Base-by-base conservation (phyloP, 768 basidiomycete genomes). In the Agaricus blazei region DNA sequence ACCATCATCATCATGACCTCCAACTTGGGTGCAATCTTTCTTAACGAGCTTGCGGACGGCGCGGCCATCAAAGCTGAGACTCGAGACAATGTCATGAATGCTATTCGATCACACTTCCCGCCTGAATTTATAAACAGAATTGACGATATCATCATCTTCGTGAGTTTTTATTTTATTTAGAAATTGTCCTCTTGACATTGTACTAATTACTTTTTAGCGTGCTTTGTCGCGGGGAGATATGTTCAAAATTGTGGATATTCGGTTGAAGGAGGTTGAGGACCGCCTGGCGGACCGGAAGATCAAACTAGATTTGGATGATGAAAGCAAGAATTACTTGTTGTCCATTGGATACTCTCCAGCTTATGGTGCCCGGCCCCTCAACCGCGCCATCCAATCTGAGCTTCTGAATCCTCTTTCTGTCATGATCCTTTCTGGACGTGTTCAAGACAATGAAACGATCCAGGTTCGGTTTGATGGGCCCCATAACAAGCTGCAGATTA, bases 1-100 rank as follows among this genome's bases (percentile, higher is more conserved):
- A 91, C 92, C 1, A 90, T 96, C 65, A 92, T 96, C 67, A 89
- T 94, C 70, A 89, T 96, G 84, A 96, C 94, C 3, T 93, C 90
- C 48, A 98, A 98, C 66, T 78, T 96, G 19, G 94, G 91, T 43
- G 88, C 90, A 4, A 75, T 77, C 23, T 88, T 80, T 70, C 75
- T 92, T 46, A 83, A 88, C 54, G 90, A 91, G 48, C 80, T 87
- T 75, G 79, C 78, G 3, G 83, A 86, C 57, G 90, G 90, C 3
- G 54, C 54, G 2, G 75, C 82, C 0, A 83, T 96, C 49, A 82
- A 73, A 19, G 65, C 79, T 0, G 70, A 77, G 48, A 87, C 88
- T 4, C 78, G 75, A 57, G 66, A 78, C 34, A 69, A 88, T 48
- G 93, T 98, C 46, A 84, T 91, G 81, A 76, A 78, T 55, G 80